Evolutionary conservation across 2,329 filamentous ascomycete species (phyloP), one percentile per base, ranked within the genome.

Genomic region (Orbilia ellipsospora): DNA sequence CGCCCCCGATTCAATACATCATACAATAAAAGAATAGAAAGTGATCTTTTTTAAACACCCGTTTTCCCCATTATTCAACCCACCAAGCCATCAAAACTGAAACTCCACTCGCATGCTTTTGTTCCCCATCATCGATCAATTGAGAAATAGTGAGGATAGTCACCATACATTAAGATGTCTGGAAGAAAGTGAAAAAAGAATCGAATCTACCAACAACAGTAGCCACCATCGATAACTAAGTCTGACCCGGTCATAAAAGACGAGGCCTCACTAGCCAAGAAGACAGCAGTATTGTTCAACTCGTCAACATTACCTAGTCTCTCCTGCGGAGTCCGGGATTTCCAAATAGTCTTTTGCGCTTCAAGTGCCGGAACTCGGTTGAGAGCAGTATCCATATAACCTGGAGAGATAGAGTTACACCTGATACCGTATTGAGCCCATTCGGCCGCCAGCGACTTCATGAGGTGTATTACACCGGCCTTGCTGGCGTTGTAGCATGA

Each of bases 321-420:
- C 82, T 87, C 87, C 86, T 92, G 90, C 8, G 91, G 91, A 6
- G 91, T 93, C 77, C 91, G 82, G 44, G 87, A 87, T 79, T 88
- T 88, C 91, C 91, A 93, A 82, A 92, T 91, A 83, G 90, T 90
- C 88, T 93, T 93, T 86, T 93, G 90, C 56, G 90, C 90, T 78
- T 93, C 90, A 18, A 93, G 88, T 45, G 90, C 90, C 20, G 90
- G 90, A 6, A 92, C 90, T 74, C 90, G 89, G 87, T 93, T 94
- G 77, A 93, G 85, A 4, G 90, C 90, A 4, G 92, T 95, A 85
- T 94, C 91, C 89, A 94, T 94, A 85, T 94, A 94, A 31, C 92
- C 92, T 18, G 92, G 92, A 5, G 89, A 92, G 83, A 94, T 93
- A 83, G 88, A 90, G 87, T 95, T 95, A 80, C 94, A 91, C 44